A percentile compares a stretch with the other conserved stretches of the same genome.
Conservation (phyloP, 139 green algal species). For the Chlamydomonas sp. region DNA sequence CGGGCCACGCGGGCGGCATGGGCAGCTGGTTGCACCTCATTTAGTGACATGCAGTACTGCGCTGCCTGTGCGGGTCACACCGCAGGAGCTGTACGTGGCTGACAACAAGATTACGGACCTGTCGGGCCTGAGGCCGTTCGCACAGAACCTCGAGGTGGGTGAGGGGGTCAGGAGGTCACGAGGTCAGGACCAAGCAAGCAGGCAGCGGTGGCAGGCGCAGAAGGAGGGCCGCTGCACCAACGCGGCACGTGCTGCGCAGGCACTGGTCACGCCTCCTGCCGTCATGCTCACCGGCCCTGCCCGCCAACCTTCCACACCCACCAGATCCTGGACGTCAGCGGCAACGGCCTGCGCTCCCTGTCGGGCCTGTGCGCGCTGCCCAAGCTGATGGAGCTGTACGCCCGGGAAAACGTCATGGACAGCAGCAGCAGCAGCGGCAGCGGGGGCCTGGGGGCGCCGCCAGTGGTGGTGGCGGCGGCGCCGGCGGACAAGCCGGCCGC, state of each 20-base stretch:
- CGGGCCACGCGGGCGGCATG: no score
- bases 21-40: no score
- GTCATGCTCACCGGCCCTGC: no score
- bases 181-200: not conserved
- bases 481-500: no score
- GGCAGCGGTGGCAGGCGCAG: no score
- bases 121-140: slow-evolving; percentile 38
- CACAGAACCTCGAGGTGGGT: slow-evolving; percentile 42
- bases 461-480: no score
- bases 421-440: no score
- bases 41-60: no score
- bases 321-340: slow-evolving; percentile 45
- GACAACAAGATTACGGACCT: slow-evolving; percentile 51
- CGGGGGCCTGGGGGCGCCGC: no score
- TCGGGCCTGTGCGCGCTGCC: slow-evolving; percentile 36
- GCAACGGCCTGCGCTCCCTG: slow-evolving; percentile 41
- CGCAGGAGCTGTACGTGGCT: slow-evolving; percentile 43
- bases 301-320: not conserved
- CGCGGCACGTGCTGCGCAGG: no score
- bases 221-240: no score
- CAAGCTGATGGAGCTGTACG: slow-evolving; percentile 48
- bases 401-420: slow-evolving; percentile 33
- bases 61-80: not conserved
- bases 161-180: not conserved
- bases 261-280: no score